Base-by-base conservation (phyloP, 2,329 filamentous ascomycete species). In the Lasiodiplodia theobromae region DNA sequence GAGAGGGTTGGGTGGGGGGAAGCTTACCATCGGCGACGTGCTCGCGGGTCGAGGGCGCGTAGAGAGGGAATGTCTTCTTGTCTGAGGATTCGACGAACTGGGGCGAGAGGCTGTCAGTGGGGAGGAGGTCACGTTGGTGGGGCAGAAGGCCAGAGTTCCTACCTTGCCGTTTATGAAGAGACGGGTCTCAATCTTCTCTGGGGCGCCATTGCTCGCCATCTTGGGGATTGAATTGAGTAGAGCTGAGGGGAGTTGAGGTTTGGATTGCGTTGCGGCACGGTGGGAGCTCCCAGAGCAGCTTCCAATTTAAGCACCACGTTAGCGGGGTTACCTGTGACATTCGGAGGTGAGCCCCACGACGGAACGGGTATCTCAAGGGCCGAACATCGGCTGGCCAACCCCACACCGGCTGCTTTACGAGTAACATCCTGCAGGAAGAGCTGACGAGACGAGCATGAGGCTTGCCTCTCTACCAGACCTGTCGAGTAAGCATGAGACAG, bases 31-130 rank as follows among this genome's bases (percentile, higher is more conserved):
- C 74, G 18, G 75, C 75, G 18, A 76, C 71, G 12, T 71, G 56
- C 31, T 74, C 73, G 6, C 74, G 73, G 1, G 74, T 77, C 44
- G 75, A 72, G 18, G 75, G 75, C 16, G 74, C 76, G 67, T 71
- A 73, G 8, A 77, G 69, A 34, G 74, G 71, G 54, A 77, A 77
- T 7, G 73, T 73, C 16, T 69, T 72, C 3, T 73, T 71, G 69
- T 76, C 74, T 47, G 74, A 75, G 12, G 75, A 75, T 2, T 73
- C 68, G 14, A 75, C 74, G 25, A 76, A 72, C 68, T 77, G 71
- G 63, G 72, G 74, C 53, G 73, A 73, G 69, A 72, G 73, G 11
- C 7, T 2, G 5, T 49, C 3, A 52, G 40, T 16, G 10, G 16
- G 23, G 23, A 23, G n/a, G 6, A 8, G 25, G 11, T 37, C 4